Percentiles rank a stretch among this genome's conserved stretches.
phyloP scores from a whole-genome alignment of 768 basidiomycete species.

The Kwoniella europaea region DNA sequence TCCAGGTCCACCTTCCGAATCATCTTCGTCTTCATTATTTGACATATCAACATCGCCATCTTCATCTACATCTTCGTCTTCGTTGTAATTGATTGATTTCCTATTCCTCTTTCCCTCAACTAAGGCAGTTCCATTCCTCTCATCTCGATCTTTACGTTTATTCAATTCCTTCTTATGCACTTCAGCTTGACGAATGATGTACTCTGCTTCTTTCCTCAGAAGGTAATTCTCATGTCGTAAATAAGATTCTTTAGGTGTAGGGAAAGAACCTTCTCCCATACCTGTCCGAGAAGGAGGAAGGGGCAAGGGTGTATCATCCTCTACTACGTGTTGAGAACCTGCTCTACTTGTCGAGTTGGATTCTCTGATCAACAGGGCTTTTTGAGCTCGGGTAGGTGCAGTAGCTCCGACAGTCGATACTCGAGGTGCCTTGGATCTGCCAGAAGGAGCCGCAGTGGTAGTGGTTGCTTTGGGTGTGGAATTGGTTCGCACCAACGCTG shows the following conservation, averaged over 20 bases:
- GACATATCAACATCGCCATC: constrained; percentile 12
- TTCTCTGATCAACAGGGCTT: constrained; percentile 13
- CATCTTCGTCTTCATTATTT: background rate
- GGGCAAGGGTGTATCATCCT: constrained; percentile 25
- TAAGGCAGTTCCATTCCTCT: constrained; percentile 5
- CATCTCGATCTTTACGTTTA: constrained; percentile 12
- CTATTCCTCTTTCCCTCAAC: constrained; percentile 11
- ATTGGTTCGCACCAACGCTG: constrained; percentile 1
- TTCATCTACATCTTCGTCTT: constrained; percentile 7
- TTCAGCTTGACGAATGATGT: constrained; percentile 18
- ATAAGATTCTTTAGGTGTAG: constrained; percentile 16
- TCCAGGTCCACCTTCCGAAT: constrained; percentile 12
- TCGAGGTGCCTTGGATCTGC: constrained; percentile 11
- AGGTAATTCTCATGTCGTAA: constrained; percentile 4
- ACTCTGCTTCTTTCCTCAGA: constrained; percentile 15
- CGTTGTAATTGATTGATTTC: constrained; percentile 10
- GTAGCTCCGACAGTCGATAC: background rate
- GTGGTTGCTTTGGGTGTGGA: background rate
- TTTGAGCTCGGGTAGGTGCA: constrained; percentile 16
- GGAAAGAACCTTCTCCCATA: constrained; percentile 28
- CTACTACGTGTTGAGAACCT: constrained; percentile 28
- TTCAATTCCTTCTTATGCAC: background rate
- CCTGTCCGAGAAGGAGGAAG: constrained; percentile 22
- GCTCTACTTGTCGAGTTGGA: constrained; percentile 2
- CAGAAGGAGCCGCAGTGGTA: background rate